Base-by-base conservation (phyloP, 1,139 yeast species). In the Sporopachydermia cereana region DNA sequence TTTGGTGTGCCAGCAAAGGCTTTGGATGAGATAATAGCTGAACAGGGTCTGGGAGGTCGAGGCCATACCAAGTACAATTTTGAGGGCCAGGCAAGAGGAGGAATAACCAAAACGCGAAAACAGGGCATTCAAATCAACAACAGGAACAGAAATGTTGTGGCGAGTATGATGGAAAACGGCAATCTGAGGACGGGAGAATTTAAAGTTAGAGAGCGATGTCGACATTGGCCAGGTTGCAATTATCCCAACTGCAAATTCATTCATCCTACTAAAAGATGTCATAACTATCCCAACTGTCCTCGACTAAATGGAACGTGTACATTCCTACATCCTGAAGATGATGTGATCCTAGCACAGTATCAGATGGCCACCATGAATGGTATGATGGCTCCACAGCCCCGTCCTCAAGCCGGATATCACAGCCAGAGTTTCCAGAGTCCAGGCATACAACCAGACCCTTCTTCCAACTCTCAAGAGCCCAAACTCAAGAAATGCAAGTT, bases 251-350 rank as follows among this genome's bases (percentile, higher is more conserved):
- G 95, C 61, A 73, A 71, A 46, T 79, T 74, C 56, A 76, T 88
- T 2, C 96, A 86, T 62, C 95, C 96, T 23, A 77, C 86, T 1
- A 81, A 74, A 54, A 70, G 70, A 12, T 86, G 96, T 61, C 76
- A 72, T 61, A 74, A 75, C n/a, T 84, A 71, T 60, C 94, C 94
- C 46, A 74, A 79, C 56, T 86, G 96, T 64, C 73, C 84, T 24
- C 80, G 82, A 54, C 75, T 81, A 3, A 82, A 84, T 24, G 94
- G 94, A 18, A 83, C 93, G 0, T 86, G 96, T 63, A 79, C 77
- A 52, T 84, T 67, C 56, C 67, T 86, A 54, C 96, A 86, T 60
- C 89, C 94, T 9, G 84, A 83, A 50, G 85, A 85, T 63, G 96
- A 85, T 61, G 81, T 74, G 53, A 85, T 43, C 31, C 45, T 52